phyloP scores from a whole-genome alignment of 2,329 filamentous ascomycete species.

The Colletotrichum viniferum region DNA sequence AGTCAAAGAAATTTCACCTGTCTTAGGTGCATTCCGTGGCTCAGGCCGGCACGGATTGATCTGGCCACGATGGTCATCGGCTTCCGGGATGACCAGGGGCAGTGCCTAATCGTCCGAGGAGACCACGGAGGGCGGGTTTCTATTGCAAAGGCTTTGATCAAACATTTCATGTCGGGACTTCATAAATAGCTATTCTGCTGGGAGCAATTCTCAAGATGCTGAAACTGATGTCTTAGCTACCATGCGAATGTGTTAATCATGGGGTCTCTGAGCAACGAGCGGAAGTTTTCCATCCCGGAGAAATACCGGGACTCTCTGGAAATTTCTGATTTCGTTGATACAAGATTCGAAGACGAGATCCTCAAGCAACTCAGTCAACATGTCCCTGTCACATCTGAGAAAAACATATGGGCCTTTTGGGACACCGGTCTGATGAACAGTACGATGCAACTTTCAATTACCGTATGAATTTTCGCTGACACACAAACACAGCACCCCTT shows the following conservation, averaged over 20 bases:
- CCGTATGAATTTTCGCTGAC: neutral
- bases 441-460: slow-evolving; percentile 22
- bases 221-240: neutral
- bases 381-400: slow-evolving; percentile 37
- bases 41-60: neutral
- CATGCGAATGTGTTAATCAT: neutral
- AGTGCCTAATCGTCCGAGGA: slow-evolving; percentile 23
- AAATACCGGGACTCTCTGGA: neutral
- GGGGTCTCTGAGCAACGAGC: neutral
- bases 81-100: neutral
- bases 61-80: neutral
- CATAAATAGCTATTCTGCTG: neutral
- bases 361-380: slow-evolving; percentile 29
- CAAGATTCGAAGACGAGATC: slow-evolving; percentile 27
- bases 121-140: slow-evolving; percentile 26
- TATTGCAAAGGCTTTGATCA: neutral
- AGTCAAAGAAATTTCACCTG: neutral
- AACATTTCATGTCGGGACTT: neutral
- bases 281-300: neutral
- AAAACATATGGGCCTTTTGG: slow-evolving; percentile 50
- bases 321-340: neutral
- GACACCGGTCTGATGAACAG: slow-evolving; percentile 37
- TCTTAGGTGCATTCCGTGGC: neutral
- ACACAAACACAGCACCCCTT: neutral
- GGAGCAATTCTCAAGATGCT: neutral